Evolutionary conservation across 495 filamentous ascomycete species (phyloP), one percentile per base, ranked within the genome.

Genomic region (Glonium stellatum): DNA sequence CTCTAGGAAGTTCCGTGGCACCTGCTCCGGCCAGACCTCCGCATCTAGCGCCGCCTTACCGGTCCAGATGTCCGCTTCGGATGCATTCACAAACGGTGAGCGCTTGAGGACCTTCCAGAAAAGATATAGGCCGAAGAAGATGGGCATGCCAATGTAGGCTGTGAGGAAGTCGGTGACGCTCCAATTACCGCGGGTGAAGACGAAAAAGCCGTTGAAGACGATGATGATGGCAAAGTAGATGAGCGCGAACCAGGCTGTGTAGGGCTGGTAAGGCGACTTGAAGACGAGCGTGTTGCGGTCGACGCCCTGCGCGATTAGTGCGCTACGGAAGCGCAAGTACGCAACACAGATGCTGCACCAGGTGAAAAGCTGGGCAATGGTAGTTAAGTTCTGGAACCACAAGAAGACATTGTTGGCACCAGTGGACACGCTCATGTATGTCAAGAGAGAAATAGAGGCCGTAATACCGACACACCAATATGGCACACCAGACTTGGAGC

Each of bases 11-110:
- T 82, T 83, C 56, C 70, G 70, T 15, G 80, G 77, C 41, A 66
- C 66, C 18, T 67, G 58, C 39, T 77, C 77, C 5, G 71, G 73
- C 79, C 77, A 81, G n/a, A 71, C 76, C 55, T 79, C 72, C 0
- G 72, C 73, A 72, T 87, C 84, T 27, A 87, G 64, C 51, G 80
- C 83, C 4, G 76, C 79, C 72, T 86, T 87, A 10, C 84, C 84
- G 23, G 76, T 84, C 63, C 72, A 79, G 31, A 87, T 78, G 64
- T 87, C 86, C 55, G 82, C 80, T 27, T 84, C 76, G 10, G 64
- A 72, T 5, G 80, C 68, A 5, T 72, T 68, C 48, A 84, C 77
- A 34, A 78, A 62, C 60, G 69, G 76, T 0, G 75, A 78, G 34
- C 65, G 65, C 69, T 78, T 81, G 22, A 78, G 58, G 9, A 82